Conservation (phyloP, 2,329 filamentous ascomycete species). For the Neonectria neomacrospora region DNA sequence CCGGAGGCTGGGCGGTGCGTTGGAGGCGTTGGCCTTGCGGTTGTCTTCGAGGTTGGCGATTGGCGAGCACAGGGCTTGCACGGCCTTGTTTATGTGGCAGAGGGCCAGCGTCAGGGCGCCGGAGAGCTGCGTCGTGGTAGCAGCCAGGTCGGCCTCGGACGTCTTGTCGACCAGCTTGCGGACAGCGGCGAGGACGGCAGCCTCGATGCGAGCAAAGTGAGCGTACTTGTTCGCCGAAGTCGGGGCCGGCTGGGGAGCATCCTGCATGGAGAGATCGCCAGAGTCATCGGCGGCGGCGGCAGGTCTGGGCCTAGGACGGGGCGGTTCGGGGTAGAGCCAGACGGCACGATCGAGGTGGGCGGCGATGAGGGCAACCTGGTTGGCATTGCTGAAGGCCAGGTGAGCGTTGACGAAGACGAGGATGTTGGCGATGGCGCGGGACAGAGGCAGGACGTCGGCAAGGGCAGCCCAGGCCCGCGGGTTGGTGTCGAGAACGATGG, state of each 20-base stretch:
- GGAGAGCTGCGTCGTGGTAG: constrained; percentile 86
- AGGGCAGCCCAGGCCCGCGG: constrained; percentile 92
- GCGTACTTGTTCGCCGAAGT: constrained; percentile 87
- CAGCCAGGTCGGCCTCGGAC: constrained; percentile 70
- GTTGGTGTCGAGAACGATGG: constrained; percentile 95
- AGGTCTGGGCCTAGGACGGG: constrained; percentile 39
- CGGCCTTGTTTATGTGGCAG: constrained; percentile 87
- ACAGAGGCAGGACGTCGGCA: constrained; percentile 78
- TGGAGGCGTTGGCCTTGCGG: constrained; percentile 47
- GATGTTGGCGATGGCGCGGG: constrained; percentile 85
- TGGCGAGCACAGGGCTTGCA: constrained; percentile 71
- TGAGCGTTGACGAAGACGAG: constrained; percentile 98
- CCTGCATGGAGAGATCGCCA: constrained; percentile 69
- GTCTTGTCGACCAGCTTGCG: constrained; percentile 78
- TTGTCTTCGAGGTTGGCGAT: constrained; percentile 56
- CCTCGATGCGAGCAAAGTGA: constrained; percentile 88
- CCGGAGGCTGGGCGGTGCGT: constrained; percentile 48
- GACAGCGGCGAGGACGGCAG: constrained; percentile 79
- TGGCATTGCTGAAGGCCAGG: constrained; percentile 91
- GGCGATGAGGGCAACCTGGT: constrained; percentile 91
- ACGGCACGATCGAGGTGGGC: constrained; percentile 86
- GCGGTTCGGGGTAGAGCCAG: constrained; percentile 83
- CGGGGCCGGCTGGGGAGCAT: constrained; percentile 53
- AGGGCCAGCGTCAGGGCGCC: constrained; percentile 92
- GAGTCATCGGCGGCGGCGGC: constrained; percentile 48